Conservation (phyloP, 495 filamentous ascomycete species). For the Mycothermus thermophilus region DNA sequence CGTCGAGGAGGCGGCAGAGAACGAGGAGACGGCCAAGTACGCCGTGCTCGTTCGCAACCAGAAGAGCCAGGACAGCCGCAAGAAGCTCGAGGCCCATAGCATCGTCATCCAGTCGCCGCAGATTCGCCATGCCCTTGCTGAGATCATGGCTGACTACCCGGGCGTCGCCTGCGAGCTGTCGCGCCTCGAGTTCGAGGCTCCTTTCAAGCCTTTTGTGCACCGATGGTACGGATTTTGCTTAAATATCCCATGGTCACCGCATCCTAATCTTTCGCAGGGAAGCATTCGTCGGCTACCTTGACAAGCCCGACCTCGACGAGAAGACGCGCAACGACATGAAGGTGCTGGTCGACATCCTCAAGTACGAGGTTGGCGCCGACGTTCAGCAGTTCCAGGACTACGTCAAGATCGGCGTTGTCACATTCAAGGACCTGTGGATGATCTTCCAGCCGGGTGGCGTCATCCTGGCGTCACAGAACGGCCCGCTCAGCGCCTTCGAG, state of each 20-base stretch:
- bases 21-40: conserved; percentile 23
- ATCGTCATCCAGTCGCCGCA: conserved; percentile 53
- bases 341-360: conserved; percentile 41
- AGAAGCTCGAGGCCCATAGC: conserved; percentile 44
- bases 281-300: conserved; percentile 33
- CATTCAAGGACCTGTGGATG: conserved; percentile 38
- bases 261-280: conserved; percentile 8
- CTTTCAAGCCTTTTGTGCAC: conserved; percentile 53
- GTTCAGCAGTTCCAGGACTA: conserved; percentile 46
- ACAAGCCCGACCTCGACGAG: conserved; percentile 32
- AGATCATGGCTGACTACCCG: conserved; percentile 47
- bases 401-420: conserved; percentile 43
- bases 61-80: conserved; percentile 37
- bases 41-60: conserved; percentile 22
- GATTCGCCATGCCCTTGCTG: conserved; percentile 42
- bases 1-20: conserved; percentile 24
- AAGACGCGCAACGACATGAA: conserved; percentile 42
- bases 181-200: conserved; percentile 43
- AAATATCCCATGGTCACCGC: background rate
- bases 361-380: conserved; percentile 43
- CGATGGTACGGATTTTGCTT: conserved; percentile 38
- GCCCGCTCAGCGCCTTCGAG: conserved; percentile 22
- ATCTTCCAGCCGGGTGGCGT: conserved; percentile 29
- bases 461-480: conserved; percentile 17
- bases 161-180: conserved; percentile 47